A percentile compares a stretch with the other conserved stretches of the same genome.
These are phyloP conservation scores for Cryptococcus sp. DNA, from an alignment of 1,284 basidiomycete genomes.

Conservation along the genomic window DNA sequence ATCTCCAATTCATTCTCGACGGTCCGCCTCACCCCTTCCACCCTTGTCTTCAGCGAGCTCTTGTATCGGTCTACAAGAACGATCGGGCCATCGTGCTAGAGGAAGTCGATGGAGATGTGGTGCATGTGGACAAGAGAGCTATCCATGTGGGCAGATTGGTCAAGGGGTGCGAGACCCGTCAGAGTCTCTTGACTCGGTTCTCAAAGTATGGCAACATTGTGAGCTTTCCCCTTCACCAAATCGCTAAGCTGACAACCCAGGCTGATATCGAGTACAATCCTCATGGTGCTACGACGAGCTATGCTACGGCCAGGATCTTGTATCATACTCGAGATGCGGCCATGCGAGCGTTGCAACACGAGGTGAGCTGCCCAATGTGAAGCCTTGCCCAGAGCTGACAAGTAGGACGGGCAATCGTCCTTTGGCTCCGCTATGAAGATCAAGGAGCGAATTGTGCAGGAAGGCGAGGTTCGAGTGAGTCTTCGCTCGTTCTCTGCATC, in stretches of 20 bases:
- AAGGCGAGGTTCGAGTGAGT: slow-evolving; percentile 29
- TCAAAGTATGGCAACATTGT: slow-evolving; percentile 34
- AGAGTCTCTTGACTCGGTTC: slow-evolving; percentile 24
- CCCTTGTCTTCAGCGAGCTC: not conserved
- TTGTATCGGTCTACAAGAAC: not conserved
- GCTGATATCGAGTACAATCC: slow-evolving; percentile 27
- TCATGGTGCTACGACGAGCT: slow-evolving; percentile 3
- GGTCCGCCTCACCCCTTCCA: not conserved
- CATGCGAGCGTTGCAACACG: slow-evolving; percentile 18
- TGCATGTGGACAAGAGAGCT: slow-evolving; percentile 29
- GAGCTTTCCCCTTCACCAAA: not conserved
- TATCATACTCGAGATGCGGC: slow-evolving; percentile 22
- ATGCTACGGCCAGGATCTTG: slow-evolving; percentile 27
- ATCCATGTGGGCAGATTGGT: slow-evolving; percentile 29
- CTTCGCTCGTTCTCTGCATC: not conserved
- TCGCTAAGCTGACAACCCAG: slow-evolving; percentile 8
- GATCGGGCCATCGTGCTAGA: slow-evolving; percentile 2
- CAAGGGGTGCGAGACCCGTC: slow-evolving; percentile 23
- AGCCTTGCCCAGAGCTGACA: not conserved
- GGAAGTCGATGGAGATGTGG: slow-evolving; percentile 10
- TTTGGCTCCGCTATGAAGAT: slow-evolving; percentile 28
- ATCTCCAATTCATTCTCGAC: not conserved
- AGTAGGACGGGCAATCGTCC: slow-evolving; percentile 22
- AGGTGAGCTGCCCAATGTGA: slow-evolving; percentile 18
- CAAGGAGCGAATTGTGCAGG: slow-evolving; percentile 24